phyloP scores from a whole-genome alignment of 2,329 filamentous ascomycete genomes.

The Fusarium caatingaense region DNA sequence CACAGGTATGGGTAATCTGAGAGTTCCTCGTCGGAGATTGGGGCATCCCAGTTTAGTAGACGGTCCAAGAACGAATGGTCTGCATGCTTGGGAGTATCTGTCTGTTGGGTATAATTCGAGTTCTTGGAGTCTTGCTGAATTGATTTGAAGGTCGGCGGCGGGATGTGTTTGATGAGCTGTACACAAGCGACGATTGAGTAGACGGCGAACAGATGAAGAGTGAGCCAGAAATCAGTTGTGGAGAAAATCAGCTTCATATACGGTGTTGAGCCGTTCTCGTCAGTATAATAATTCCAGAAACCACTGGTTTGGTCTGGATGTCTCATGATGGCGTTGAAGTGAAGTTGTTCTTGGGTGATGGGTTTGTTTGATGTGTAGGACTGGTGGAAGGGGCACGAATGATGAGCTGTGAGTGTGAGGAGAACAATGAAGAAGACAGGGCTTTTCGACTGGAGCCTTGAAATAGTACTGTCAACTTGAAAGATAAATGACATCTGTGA shows the following conservation, averaged over 20 bases:
- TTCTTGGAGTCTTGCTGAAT: neutral
- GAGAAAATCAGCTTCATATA: neutral
- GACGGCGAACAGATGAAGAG: neutral
- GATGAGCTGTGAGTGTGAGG: neutral
- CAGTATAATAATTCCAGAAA: neutral
- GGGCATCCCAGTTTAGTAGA: neutral
- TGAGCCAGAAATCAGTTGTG: neutral
- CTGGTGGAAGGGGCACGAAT: neutral
- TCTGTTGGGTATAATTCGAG: neutral
- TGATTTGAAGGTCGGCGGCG: neutral
- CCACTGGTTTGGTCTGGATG: neutral
- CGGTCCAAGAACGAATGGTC: neutral
- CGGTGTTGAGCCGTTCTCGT: neutral
- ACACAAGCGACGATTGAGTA: neutral
- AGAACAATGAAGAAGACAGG: neutral
- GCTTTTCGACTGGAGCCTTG: neutral
- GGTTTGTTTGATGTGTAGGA: neutral
- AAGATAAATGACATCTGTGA: too few species aligned
- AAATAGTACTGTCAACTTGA: neutral
- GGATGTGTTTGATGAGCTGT: neutral
- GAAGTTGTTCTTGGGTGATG: neutral
- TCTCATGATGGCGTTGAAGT: neutral
- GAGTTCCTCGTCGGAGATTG: neutral
- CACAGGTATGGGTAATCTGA: neutral
- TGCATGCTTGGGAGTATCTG: neutral